Evolutionary conservation across 441 rosid species (phyloP).

Genomic region (Jatropha podagrica): DNA sequence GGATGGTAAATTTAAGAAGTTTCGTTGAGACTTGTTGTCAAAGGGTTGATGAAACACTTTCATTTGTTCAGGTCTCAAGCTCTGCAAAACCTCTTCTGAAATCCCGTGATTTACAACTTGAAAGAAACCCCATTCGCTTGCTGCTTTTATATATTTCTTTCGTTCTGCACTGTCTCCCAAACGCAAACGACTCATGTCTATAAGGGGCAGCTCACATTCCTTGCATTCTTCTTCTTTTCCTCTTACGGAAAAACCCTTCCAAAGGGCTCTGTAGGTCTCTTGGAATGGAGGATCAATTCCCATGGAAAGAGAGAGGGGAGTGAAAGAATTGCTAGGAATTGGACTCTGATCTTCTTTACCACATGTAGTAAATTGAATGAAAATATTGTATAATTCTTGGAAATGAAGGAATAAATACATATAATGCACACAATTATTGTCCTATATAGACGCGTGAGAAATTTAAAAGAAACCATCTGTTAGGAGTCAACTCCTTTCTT

Average conservation of each 20-base stretch:
- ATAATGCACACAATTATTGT: too few species aligned
- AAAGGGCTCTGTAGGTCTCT: slow-evolving; percentile 32
- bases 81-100: slow-evolving; percentile 36
- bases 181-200: slow-evolving; percentile 44
- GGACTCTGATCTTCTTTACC: too few species aligned
- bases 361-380: too few species aligned
- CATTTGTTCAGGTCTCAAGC: slow-evolving; percentile 40
- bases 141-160: slow-evolving; percentile 45
- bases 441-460: too few species aligned
- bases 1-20: slow-evolving; percentile 35
- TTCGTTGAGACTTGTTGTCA: slow-evolving; percentile 31
- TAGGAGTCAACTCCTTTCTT: too few species aligned
- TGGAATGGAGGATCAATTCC: slow-evolving; percentile 43
- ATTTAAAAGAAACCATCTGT: too few species aligned
- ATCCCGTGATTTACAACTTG: slow-evolving; percentile 67
- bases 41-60: slow-evolving; percentile 55
- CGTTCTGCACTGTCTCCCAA: slow-evolving; percentile 23
- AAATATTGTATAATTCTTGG: too few species aligned
- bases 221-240: background rate
- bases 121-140: slow-evolving; percentile 68
- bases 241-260: slow-evolving; percentile 1
- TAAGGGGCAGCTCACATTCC: slow-evolving; percentile 48
- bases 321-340: too few species aligned
- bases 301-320: background rate
- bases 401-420: too few species aligned